Evolutionary conservation across 495 filamentous ascomycete species (phyloP), one percentile per base, ranked within the genome.

Genomic region (Lophium mytilinum): DNA sequence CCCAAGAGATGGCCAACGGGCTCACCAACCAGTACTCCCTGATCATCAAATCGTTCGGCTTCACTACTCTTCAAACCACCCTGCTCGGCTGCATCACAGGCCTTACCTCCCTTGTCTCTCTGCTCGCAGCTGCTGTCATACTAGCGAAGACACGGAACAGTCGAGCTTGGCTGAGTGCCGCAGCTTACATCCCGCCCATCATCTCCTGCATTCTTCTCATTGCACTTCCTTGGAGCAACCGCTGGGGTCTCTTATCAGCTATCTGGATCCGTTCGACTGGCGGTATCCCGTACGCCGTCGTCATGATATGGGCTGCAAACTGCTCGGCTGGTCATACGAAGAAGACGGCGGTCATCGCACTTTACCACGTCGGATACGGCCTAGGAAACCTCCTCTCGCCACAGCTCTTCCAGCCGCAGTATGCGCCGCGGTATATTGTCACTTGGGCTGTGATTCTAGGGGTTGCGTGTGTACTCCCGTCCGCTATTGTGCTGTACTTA

Each of bases 1-100:
- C 69, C 1, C 71, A 73, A 55, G 73, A 73, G 52, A 74, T 72
- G 69, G 69, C 72, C 12, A 75, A 75, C 33, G 72, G 73, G 42
- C 58, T 74, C 4, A 74, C 69, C 10, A 75, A 72, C 50, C 72
- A 74, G 53, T 74, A 73, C 49, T 74, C 72, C 1, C 62, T 74
- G n/a, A 73, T 74, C 52, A 75, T 74, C 46, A 70, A 68, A 21
- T 73, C 70, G 1, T 73, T 73, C 39, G 72, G 71, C 1, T 75
- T 75, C 50, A 71, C 68, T 3, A 67, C 67, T 30, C 57, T 73
- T 9, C 71, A 72, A 49, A 75, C 71, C 14, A 72, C 69, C 1
- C 56, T 75, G 1, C 52, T 73, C 4, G 67, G 70, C 17, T 68
- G 64, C 33, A 61, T 72, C 21, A 68, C 57, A 9, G 72, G 71